Base-by-base conservation (phyloP, 257 asterid species). In the Fraxinus anomala region DNA sequence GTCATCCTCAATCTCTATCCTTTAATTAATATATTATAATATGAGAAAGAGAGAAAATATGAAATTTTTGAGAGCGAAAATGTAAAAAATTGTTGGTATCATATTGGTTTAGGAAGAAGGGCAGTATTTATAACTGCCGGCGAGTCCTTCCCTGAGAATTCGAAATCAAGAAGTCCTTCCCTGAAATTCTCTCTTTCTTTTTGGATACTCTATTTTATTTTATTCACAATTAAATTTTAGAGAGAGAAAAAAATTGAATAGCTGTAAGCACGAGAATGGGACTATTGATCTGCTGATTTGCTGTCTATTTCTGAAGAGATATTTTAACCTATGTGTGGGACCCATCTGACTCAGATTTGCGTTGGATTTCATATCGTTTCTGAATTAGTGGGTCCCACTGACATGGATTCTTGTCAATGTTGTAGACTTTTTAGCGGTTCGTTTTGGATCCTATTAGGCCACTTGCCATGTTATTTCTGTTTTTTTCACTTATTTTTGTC, bases 101-200 rank as follows among this genome's bases (percentile, higher is more conserved):
- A 71, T 86, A 16, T 65, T 83, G 36, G n/a, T 63, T 24, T 39
- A 74, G 19, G 68, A 61, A 59, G 40, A 73, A 28, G 65, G 84
- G 51, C 66, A 33, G 89, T 89, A 92, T 94, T 92, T 94, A 94
- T 94, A 94, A 44, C 44, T 19, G 91, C 96, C 94, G 93, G 96
- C 83, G 79, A 84, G 97, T 88, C 98, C 98, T 94, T 89, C 86
- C 88, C 96, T 89, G 96, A 88, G 89, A 92, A 81, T 90, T 92
- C 90, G 85, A 80, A 81, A 21, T 76, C 76, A 79, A 56, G 54
- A 67, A 86, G 97, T 83, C 97, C 97, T 94, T 92, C 85, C 76
- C 10, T 80, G 93, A 83, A 89, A 92, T 80, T 85, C 78, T 80
- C 33, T 21, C 70, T 33, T 23, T 31, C 23, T 73, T 56, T 82